Percentiles rank a stretch among this genome's conserved stretches.
phyloP scores from a whole-genome alignment of 176 grass and related monocot species.

The Triticum monococcum region DNA sequence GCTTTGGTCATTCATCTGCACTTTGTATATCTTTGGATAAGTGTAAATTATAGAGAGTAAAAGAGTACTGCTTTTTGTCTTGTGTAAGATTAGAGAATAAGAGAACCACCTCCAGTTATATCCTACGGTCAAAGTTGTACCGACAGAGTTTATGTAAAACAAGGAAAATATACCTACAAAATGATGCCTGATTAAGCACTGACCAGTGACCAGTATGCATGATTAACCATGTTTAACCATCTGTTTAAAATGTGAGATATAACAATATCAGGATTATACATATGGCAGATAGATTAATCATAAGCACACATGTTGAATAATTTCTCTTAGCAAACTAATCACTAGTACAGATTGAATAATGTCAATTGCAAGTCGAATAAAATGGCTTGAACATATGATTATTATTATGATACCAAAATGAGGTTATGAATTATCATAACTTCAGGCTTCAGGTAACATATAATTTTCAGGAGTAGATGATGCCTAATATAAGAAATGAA shows the following conservation, averaged over 20 bases:
- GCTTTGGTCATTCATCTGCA: not conserved
- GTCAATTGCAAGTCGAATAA: no score
- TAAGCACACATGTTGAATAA: not conserved
- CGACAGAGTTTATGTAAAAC: not conserved
- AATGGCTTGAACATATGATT: not conserved
- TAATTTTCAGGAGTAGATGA: not conserved
- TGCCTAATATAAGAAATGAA: not conserved
- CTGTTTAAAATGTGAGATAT: not conserved
- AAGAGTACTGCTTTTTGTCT: not conserved
- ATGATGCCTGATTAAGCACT: not conserved
- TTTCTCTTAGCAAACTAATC: not conserved
- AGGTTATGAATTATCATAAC: not conserved
- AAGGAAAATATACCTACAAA: not conserved
- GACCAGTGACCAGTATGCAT: not conserved
- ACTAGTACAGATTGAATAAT: not conserved
- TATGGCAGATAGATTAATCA: not conserved
- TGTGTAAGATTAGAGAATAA: not conserved
- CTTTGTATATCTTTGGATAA: not conserved
- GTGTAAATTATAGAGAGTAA: not conserved
- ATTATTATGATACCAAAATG: not conserved
- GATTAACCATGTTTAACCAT: not conserved
- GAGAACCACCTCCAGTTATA: not conserved
- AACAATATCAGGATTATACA: not conserved
- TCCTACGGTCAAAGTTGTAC: not conserved
- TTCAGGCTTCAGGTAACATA: not conserved